A percentile compares a stretch with the other conserved stretches of the same genome.
Conservation (phyloP, 202 grass and related monocot species). For the Zoysia matrella region DNA sequence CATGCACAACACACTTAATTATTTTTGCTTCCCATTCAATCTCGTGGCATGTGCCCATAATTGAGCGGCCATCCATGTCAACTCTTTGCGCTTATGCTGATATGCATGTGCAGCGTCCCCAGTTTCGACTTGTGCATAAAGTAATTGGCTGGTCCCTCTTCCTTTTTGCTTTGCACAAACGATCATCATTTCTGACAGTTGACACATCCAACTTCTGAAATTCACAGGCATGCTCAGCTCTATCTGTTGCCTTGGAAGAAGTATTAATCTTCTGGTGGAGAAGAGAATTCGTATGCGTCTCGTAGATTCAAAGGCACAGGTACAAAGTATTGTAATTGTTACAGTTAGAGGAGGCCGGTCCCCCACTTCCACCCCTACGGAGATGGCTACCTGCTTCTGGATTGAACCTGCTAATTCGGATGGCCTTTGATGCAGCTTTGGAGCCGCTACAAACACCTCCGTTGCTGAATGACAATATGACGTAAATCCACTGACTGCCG, state of each 20-base stretch:
- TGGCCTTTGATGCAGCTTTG: slow-evolving; percentile 38
- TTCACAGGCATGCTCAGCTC: slow-evolving; percentile 22
- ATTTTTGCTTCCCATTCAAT: slow-evolving; percentile 8
- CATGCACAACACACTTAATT: slow-evolving; percentile 11
- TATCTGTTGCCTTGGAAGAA: slow-evolving; percentile 31
- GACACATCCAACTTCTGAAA: slow-evolving; percentile 33
- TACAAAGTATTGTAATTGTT: slow-evolving; percentile 25
- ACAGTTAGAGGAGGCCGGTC: slow-evolving; percentile 33
- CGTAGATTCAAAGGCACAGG: slow-evolving; percentile 25
- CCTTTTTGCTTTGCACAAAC: slow-evolving; percentile 32
- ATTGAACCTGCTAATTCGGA: neutral
- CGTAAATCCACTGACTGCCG: slow-evolving; percentile 15
- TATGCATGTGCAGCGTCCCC: slow-evolving; percentile 47
- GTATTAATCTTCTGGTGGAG: neutral
- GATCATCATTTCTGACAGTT: neutral
- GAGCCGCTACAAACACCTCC: slow-evolving; percentile 1
- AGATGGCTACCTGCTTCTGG: slow-evolving; percentile 33
- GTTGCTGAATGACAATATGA: neutral
- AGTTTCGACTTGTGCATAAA: slow-evolving; percentile 26
- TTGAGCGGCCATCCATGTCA: slow-evolving; percentile 37
- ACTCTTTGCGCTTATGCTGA: slow-evolving; percentile 3
- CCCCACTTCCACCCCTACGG: neutral
- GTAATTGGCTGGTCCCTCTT: slow-evolving; percentile 44
- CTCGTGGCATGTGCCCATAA: slow-evolving; percentile 50
- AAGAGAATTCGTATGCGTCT: neutral